phyloP scores from a whole-genome alignment of 1,139 yeast genomes.

The Geotrichum australiense region DNA sequence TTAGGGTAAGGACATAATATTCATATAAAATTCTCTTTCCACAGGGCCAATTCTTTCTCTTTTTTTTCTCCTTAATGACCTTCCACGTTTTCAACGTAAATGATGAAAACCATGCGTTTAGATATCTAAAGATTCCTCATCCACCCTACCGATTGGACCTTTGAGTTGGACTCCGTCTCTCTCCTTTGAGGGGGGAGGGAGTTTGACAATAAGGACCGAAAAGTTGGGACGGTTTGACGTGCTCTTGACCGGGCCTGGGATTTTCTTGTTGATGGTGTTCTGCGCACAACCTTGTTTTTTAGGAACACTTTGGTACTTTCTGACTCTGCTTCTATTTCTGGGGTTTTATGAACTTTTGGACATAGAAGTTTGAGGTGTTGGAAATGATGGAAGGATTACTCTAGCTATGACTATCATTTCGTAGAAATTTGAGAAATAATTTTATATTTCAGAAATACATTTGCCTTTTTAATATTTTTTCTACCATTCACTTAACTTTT shows the following conservation, averaged over 20 bases:
- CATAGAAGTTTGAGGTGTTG: too few relatives aligned
- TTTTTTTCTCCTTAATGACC: slow-evolving; percentile 27
- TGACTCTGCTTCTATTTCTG: slow-evolving; percentile 21
- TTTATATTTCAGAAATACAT: too few relatives aligned
- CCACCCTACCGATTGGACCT: slow-evolving; percentile 18
- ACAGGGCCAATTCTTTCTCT: slow-evolving; percentile 11
- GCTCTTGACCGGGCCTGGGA: slow-evolving; percentile 38
- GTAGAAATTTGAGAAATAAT: too few relatives aligned
- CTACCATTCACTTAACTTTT: too few relatives aligned
- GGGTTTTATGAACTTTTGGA: too few relatives aligned
- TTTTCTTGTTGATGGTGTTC: slow-evolving; percentile 35
- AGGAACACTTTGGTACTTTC: slow-evolving; percentile 31
- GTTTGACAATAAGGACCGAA: background rate
- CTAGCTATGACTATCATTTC: too few relatives aligned
- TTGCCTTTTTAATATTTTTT: too few relatives aligned
- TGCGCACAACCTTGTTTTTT: slow-evolving; percentile 37
- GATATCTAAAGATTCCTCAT: slow-evolving; percentile 26
- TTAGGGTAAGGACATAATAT: slow-evolving; percentile 7
- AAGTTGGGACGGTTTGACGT: slow-evolving; percentile 5
- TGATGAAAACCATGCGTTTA: slow-evolving; percentile 34
- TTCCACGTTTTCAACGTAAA: slow-evolving; percentile 35
- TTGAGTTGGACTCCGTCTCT: background rate
- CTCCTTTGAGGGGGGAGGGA: slow-evolving; percentile 9
- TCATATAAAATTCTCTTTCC: slow-evolving; percentile 4
- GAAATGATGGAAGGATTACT: too few relatives aligned